Percentiles rank a stretch among this genome's conserved stretches.
phyloP scores from a whole-genome alignment of 768 basidiomycete genomes.

The Bullera alba region DNA sequence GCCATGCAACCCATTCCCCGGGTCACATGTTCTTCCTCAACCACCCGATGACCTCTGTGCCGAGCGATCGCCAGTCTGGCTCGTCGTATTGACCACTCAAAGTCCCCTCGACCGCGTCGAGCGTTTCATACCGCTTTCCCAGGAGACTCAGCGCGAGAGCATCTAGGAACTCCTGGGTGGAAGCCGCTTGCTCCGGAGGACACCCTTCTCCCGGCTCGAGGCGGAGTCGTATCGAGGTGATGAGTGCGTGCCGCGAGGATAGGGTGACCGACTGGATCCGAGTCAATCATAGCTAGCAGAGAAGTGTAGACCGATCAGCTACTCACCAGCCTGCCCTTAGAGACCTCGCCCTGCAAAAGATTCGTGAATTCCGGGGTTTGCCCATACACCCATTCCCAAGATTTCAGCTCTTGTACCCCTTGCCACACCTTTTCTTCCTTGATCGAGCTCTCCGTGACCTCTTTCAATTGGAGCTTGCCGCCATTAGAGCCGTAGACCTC shows the following conservation, averaged over 20 bases:
- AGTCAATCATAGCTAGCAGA: not conserved
- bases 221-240: conserved; percentile 25
- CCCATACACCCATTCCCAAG: conserved; percentile 88
- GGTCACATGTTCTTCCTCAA: conserved; percentile 25
- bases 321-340: conserved; percentile 50
- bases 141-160: conserved; percentile 19
- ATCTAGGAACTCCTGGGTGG: conserved; percentile 21
- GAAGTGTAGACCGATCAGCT: not conserved
- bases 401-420: conserved; percentile 68
- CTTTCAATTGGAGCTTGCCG: conserved; percentile 16
- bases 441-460: conserved; percentile 49
- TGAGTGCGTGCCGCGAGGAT: conserved; percentile 33
- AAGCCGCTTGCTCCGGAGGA: not conserved
- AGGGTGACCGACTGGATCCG: conserved; percentile 23
- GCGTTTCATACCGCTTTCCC: conserved; percentile 23
- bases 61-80: conserved; percentile 3
- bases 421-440: conserved; percentile 55
- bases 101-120: conserved; percentile 20
- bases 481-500: conserved; percentile 19
- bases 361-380: conserved; percentile 91
- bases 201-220: conserved; percentile 5
- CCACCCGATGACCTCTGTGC: conserved; percentile 22
- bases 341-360: conserved; percentile 47
- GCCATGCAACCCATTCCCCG: no score
- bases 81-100: not conserved